phyloP scores from a whole-genome alignment of 192 early-diverging fungal species.

The Backusella mclennaniae region DNA sequence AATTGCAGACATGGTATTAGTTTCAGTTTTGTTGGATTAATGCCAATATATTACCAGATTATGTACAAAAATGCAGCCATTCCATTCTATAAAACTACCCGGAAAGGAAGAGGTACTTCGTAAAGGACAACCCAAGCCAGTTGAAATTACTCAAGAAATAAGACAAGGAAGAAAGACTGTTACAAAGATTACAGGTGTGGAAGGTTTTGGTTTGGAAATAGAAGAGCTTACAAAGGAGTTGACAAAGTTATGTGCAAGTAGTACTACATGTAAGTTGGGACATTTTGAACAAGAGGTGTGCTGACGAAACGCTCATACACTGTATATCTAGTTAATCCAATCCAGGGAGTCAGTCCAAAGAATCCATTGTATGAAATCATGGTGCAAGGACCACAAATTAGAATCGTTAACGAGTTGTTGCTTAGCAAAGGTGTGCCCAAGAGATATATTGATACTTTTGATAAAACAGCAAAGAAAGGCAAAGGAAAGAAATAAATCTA shows the following conservation, averaged over 20 bases:
- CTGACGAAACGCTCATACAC: background rate
- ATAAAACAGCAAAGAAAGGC: slow-evolving; percentile 35
- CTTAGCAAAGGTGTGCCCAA: slow-evolving; percentile 51
- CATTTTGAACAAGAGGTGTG: background rate
- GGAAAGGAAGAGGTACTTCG: slow-evolving; percentile 40
- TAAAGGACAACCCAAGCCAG: slow-evolving; percentile 28
- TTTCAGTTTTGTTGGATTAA: background rate
- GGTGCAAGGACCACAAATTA: slow-evolving; percentile 76
- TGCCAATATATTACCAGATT: slow-evolving; percentile 21
- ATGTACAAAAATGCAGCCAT: slow-evolving; percentile 52
- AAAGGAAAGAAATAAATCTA: slow-evolving; percentile 33
- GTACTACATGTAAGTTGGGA: slow-evolving; percentile 53
- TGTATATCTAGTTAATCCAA: slow-evolving; percentile 41
- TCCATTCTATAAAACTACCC: slow-evolving; percentile 49
- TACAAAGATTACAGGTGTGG: slow-evolving; percentile 63
- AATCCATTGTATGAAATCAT: slow-evolving; percentile 60
- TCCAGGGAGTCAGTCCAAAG: slow-evolving; percentile 52
- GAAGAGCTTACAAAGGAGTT: slow-evolving; percentile 59
- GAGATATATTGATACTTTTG: slow-evolving; percentile 41
- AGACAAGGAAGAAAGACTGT: slow-evolving; percentile 64
- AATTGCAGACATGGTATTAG: background rate
- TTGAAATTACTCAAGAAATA: slow-evolving; percentile 54
- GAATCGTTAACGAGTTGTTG: slow-evolving; percentile 53
- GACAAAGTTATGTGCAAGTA: slow-evolving; percentile 62
- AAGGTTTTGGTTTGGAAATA: slow-evolving; percentile 60